phyloP scores from a whole-genome alignment of 768 basidiomycete genomes.

The Kwoniella shandongensis region DNA sequence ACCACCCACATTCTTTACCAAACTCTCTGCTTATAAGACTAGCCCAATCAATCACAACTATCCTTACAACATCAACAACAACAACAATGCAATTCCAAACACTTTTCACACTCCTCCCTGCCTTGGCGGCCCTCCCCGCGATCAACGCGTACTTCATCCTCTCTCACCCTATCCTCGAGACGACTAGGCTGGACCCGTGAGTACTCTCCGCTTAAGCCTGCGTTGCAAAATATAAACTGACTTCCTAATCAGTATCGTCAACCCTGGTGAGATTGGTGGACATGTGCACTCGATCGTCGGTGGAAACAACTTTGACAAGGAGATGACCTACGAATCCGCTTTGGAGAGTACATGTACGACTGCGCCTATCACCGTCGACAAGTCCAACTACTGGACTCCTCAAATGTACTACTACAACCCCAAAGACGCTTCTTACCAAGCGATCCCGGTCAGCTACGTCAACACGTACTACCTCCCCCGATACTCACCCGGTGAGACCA shows the following conservation, averaged over 20 bases:
- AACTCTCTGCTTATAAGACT: background rate
- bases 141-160: constrained; percentile 50
- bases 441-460: constrained; percentile 42
- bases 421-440: constrained; percentile 37
- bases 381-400: constrained; percentile 54
- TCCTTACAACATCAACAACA: constrained; percentile 13
- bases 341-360: constrained; percentile 52
- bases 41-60: constrained; percentile 6
- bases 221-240: no score
- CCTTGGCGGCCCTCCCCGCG: constrained; percentile 26
- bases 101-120: constrained; percentile 24
- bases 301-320: constrained; percentile 51
- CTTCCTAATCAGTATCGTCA: constrained; percentile 37
- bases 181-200: constrained; percentile 52
- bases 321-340: constrained; percentile 46
- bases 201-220: constrained; percentile 16
- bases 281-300: constrained; percentile 54
- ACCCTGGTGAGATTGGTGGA: constrained; percentile 39
- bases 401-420: constrained; percentile 54
- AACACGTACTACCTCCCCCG: constrained; percentile 54
- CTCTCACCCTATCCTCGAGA: constrained; percentile 42
- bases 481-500: constrained; percentile 45
- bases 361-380: constrained; percentile 51
- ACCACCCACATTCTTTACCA: constrained; percentile 19
- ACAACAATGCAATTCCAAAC: constrained; percentile 19